Percentiles rank a stretch among this genome's conserved stretches.
Evolutionary conservation across 75 land plant species (phyloP).

Genomic region (Cupressus sempervirens): DNA sequence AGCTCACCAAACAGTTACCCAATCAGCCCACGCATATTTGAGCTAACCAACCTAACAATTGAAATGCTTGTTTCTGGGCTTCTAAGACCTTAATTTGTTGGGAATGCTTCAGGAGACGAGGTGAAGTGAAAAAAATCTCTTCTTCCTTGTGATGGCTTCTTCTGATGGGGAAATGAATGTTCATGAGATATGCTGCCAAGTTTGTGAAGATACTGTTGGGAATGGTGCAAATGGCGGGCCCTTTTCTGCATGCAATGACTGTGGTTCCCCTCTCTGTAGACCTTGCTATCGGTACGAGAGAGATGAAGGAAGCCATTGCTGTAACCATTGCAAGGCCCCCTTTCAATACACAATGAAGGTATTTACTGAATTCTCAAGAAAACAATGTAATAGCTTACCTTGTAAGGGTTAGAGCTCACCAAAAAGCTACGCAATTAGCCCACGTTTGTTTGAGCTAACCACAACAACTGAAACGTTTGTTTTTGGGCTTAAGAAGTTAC

Average conservation of each 20-base stretch:
- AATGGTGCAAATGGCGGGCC: slow-evolving; percentile 36
- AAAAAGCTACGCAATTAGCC: not conserved
- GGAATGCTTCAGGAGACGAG: too few relatives aligned
- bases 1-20: not conserved
- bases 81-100: not conserved
- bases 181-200: slow-evolving; percentile 45
- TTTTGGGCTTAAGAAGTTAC: not conserved
- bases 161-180: not conserved
- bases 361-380: not conserved
- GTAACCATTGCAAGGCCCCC: slow-evolving; percentile 65
- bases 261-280: slow-evolving; percentile 64
- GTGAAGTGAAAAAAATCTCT: too few relatives aligned
- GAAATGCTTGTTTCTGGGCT: not conserved
- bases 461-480: not conserved
- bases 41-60: not conserved
- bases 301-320: slow-evolving; percentile 52
- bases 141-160: not conserved
- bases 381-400: not conserved
- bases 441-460: not conserved
- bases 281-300: slow-evolving; percentile 76
- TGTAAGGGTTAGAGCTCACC: not conserved
- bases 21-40: not conserved
- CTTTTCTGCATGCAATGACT: slow-evolving; percentile 64
- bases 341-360: slow-evolving; percentile 67
- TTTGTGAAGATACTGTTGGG: slow-evolving; percentile 71